Evolutionary conservation across 805 yeast species (phyloP), one percentile per base, ranked within the genome.

Genomic region (Wickerhamiella hasegawae): DNA sequence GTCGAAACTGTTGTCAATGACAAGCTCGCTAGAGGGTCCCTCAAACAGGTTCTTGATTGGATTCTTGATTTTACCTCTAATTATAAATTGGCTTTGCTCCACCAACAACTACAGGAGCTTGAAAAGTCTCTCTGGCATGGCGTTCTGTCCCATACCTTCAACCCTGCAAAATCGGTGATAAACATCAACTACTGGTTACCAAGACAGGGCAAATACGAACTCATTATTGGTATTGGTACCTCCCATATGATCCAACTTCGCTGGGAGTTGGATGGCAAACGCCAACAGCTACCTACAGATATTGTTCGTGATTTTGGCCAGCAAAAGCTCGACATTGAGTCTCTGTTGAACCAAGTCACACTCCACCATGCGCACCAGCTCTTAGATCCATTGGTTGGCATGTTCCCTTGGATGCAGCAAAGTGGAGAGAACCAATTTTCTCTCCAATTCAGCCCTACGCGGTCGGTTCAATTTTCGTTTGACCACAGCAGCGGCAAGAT

Each of bases 111-210:
- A 38, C 58, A 61, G 22, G 63, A 62, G 16, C 53, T 76, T 43
- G 61, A 61, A 37, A 55, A 58, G 37, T 63, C 66, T 3, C 46
- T 65, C 4, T 77, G 83, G 83, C 61, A 71, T 34, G 67, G 71
- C 6, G 69, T 69, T 32, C 49, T 81, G 29, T 68, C 69, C 29
- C 79, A 71, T 52, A 60, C 66, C 15, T 71, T 48, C 64, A 63
- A 38, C 62, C 73, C 10, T 73, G 28, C 70, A 8, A 62, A 65
- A 36, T 66, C 73, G 18, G 53, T 65, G 16, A 66, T 81, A 10
- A 52, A 64, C 3, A 59, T 80, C 2, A 66, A 68, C 32, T 81
- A 79, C 53, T 81, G 92, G 87, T 60, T 66, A 6, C 62, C 60
- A 38, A 58, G 68, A 31, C 54, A 59, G 18, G 67, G 63, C 22